Evolutionary conservation across 73 alveolate species (phyloP), one percentile per base, ranked within the genome.

Genomic region (Paramecium primaurelia): DNA sequence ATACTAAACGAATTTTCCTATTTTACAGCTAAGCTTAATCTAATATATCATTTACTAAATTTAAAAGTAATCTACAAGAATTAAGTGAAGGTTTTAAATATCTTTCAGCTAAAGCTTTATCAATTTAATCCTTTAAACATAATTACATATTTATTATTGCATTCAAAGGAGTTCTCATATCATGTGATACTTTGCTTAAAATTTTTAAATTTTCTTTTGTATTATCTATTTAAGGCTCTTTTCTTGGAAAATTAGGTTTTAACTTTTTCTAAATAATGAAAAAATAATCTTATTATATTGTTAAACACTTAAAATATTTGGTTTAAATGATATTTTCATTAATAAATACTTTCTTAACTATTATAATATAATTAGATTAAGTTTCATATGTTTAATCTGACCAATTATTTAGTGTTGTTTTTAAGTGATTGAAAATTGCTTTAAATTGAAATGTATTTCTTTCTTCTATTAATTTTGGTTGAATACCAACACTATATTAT

Each of bases 161-260:
- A 71, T 89, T 89, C 16, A 89, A 36, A 3, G 94, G 94, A 30
- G 94, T 89, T 89, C 94, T 69, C 77, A 89, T 58, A 45, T 89
- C 94, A 54, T 89, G 94, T 10, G 92, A 71, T 32, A 89, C 92
- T n/a, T 64, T 71, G 12, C 84, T 49, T 40, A 89, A 25, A n/a
- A 38, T 44, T 26, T 89, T 59, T 89, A 87, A 64, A 20, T 30
- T 73, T 34, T 28, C 42, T 64, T 64, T 64, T 2, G 84, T 4
- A 12, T 64, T 28, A 32, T 64, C 84, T 28, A 32, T 0, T 28
- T 28, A 64, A 11, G 84, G 11, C 14, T 54, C 32, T 54, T 5
- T 5, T n/a, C 11, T 54, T 54, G 1, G 0, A 7, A 18, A 16
- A 18, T 16, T 7, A 6, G 32, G 32, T 6, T 18, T 54, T 5